Evolutionary conservation across 352 stramenopile species (phyloP).

Genomic region (Globisporangium viniferum): DNA sequence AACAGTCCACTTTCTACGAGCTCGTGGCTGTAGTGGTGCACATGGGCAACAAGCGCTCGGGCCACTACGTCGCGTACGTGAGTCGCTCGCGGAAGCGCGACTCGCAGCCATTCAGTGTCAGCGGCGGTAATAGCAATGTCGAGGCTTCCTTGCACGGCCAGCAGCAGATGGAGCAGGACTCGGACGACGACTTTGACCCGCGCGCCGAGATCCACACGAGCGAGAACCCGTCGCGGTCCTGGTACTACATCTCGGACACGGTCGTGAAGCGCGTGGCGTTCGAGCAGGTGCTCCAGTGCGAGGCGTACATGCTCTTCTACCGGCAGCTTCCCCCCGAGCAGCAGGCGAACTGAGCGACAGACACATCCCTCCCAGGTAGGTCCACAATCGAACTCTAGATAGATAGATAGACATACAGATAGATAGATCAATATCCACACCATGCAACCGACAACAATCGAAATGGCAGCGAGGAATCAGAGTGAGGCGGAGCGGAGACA

Average conservation of each 20-base stretch:
- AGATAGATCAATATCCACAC: not conserved
- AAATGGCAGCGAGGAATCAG: not conserved
- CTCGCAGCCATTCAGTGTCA: not conserved
- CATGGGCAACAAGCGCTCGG: slow-evolving; percentile 64
- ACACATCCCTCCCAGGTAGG: not conserved
- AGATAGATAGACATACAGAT: not conserved
- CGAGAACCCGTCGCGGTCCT: slow-evolving; percentile 25
- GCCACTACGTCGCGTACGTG: slow-evolving; percentile 74
- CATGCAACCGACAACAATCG: not conserved
- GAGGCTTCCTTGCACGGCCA: not conserved
- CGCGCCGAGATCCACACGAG: slow-evolving; percentile 25
- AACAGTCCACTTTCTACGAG: slow-evolving; percentile 41
- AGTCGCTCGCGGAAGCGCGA: slow-evolving; percentile 48
- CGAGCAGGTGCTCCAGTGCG: slow-evolving; percentile 64
- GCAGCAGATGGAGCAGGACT: slow-evolving; percentile 6
- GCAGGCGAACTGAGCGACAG: not conserved
- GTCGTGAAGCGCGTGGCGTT: slow-evolving; percentile 54
- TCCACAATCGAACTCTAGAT: not conserved
- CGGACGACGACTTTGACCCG: slow-evolving; percentile 24
- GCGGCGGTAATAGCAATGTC: not conserved
- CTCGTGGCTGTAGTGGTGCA: slow-evolving; percentile 72
- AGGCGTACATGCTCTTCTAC: slow-evolving; percentile 85
- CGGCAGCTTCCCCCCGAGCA: slow-evolving; percentile 22
- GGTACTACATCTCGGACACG: slow-evolving; percentile 77
- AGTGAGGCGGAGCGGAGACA: not conserved